Evolutionary conservation across 345 rosid genomes (phyloP).

Genomic region (Conringia planisiliqua): DNA sequence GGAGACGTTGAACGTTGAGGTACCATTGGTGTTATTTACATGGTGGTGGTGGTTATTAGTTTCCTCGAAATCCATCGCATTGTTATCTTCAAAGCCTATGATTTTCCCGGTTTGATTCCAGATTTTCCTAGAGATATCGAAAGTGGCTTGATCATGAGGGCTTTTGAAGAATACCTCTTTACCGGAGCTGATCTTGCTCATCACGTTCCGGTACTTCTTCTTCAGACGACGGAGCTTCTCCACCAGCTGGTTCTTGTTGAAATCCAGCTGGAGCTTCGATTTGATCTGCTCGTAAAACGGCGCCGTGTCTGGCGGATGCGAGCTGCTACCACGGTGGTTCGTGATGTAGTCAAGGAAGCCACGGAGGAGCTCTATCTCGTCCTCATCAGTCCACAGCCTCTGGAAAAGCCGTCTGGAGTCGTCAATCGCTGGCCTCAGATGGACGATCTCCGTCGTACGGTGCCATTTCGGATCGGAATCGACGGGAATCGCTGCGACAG

Average conservation of each 20-base stretch:
- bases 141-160: conserved; percentile 88
- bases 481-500: conserved; percentile 36
- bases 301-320: conserved; percentile 76
- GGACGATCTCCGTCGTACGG: conserved; percentile 39
- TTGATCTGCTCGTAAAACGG: conserved; percentile 89
- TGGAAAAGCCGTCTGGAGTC: conserved; percentile 81
- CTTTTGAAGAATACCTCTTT: conserved; percentile 80
- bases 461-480: conserved; percentile 52
- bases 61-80: conserved; percentile 64
- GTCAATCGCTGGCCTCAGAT: conserved; percentile 45
- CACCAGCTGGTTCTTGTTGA: conserved; percentile 92
- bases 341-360: conserved; percentile 80
- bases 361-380: conserved; percentile 94
- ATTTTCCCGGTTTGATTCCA: conserved; percentile 53
- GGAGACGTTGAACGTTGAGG: background rate
- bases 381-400: conserved; percentile 96
- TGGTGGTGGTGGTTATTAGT: conserved; percentile 33
- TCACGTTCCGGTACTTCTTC: conserved; percentile 88
- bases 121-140: conserved; percentile 92
- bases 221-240: conserved; percentile 89
- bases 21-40: conserved; percentile 28
- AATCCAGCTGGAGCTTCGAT: conserved; percentile 86
- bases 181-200: conserved; percentile 67
- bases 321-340: conserved; percentile 44
- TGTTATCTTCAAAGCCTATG: conserved; percentile 51